Evolutionary conservation across 371 early-diverging fungal species (phyloP), one percentile per base, ranked within the genome.

Genomic region (Coemansia sp.): DNA sequence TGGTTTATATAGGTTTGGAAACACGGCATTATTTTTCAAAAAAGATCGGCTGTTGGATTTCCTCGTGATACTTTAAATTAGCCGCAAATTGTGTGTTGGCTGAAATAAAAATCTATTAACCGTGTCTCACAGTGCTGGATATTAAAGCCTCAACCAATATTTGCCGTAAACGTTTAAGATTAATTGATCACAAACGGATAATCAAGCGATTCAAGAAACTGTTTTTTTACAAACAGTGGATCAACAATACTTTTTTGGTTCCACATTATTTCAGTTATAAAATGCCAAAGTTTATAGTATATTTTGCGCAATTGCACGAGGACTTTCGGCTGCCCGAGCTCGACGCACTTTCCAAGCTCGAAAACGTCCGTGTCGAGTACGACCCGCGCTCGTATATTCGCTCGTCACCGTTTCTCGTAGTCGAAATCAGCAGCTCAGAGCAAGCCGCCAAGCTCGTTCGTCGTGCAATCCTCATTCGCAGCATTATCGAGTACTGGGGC

Each of bases 261-360:
- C 21, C 14, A 26, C 27, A 26, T 53, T 24, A 26, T 14, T 26
- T 53, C 11, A 13, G 21, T 57, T 47, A 24, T 40, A 57, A 51
- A 39, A 77, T 74, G 70, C 65, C 73, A 0, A 29, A 50, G 8
- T 87, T 80, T 58, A 67, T 87, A 1, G 59, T 86, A 0, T 68
- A 76, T 27, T 86, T 84, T 64, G 85, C 84, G 8, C 85, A 86
- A 57, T 73, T 39, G 58, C 88, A 89, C 74, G 83, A 84, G 31
- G 88, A 91, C 71, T 91, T 92, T 73, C 87, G 91, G 34, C 78
- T 87, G 34, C 84, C 89, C 53, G 96, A 95, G 78, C 85, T 95
- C 55, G 84, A 91, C 26, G 85, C 96, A 0, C 80, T 95, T 59
- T 89, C 94, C 0, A 78, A 81, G 18, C 71, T 94, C 7, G 91